Evolutionary conservation across 495 filamentous ascomycete genomes (phyloP), one percentile per base, ranked within the genome.

Genomic region (Neurospora tetrasperma): DNA sequence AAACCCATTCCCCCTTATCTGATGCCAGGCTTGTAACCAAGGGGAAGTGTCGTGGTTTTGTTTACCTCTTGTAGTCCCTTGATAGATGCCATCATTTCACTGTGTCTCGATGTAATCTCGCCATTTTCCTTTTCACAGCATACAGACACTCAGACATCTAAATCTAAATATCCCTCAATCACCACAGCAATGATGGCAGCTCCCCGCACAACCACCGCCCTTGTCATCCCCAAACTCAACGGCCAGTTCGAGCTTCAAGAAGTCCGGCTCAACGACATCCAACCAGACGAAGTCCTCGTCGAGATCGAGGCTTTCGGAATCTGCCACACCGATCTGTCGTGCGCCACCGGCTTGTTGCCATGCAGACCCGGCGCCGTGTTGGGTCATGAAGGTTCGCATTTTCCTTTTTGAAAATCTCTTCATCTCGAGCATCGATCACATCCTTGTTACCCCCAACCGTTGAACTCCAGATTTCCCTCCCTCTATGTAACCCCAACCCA

Each of bases 271-370:
- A 20, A 71, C 68, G 73, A 42, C 14, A 74, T 78, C 43, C 74
- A 86, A 69, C 84, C 89, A n/a, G 86, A 89, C 79, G 90, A 93
- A 82, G 90, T 94, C 70, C 80, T 94, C 71, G 86, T 93, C 76
- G 87, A 90, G 72, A 89, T 93, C 77, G 87, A 86, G 73, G 90
- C 88, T 80, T 93, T 90, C 5, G 91, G 92, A 69, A 91, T 94
- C 77, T 94, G 92, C 81, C 91, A 92, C 71, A 90, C 86, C 76
- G 92, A 94, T 82, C 90, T 90, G 78, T 84, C 69, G 72, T 85
- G 42, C 80, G 83, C 77, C 31, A 76, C 23, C 74, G 84, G 71
- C 71, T 18, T 69, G 72, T 81, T 73, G 72, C 83, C 69, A 44
- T 85, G 42, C 79, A 78, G 31, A 73, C 84, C 86, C 2, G 90